Evolutionary conservation across 1,284 basidiomycete species (phyloP), one percentile per base, ranked within the genome.

Genomic region (Waitea zeae): DNA sequence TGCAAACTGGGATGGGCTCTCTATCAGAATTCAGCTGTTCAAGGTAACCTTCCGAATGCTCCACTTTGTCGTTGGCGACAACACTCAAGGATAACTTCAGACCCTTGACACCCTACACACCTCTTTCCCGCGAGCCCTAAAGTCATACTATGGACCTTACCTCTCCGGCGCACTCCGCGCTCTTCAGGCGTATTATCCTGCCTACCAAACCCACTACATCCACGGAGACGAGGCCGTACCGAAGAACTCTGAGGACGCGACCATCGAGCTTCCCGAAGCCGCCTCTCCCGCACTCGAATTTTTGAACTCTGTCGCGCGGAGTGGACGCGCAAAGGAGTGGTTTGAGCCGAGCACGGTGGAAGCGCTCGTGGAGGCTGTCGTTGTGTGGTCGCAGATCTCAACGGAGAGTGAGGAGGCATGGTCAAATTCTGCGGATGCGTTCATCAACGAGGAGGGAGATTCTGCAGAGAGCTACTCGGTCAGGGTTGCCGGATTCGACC

Each of bases 401-500:
- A 64, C 69, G 12, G 86, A 92, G 36, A 87, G 96, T 49, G 89
- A 92, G 51, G 88, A 92, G 34, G 80, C 75, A 27, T 97, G 93
- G 92, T 70, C 71, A 3, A 72, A 62, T 36, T 83, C 96, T 47
- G 74, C 86, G 1, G 93, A 95, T 44, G 75, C 81, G 2, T 97
- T 97, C 49, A 78, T 97, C 17, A 80, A 82, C 15, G 88, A 96
- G 46, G 92, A 96, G 48, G 88, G 96, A 41, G 93, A 96, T 45
- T 89, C 95, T 43, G 78, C 77, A 1, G 69, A 83, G 34, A 52
- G 66, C 0, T 92, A 88, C 50, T 83, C 81, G 40, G 67, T 90
- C 30, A 71, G 93, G 26, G 70, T 87, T 7, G 79, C 83, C 3
- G 77, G 79, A 3, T 78, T 89, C 44, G 93, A 96, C 47, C 54